Evolutionary conservation across 305 asterid species (phyloP).

Genomic region (Fraxinus latifolia): DNA sequence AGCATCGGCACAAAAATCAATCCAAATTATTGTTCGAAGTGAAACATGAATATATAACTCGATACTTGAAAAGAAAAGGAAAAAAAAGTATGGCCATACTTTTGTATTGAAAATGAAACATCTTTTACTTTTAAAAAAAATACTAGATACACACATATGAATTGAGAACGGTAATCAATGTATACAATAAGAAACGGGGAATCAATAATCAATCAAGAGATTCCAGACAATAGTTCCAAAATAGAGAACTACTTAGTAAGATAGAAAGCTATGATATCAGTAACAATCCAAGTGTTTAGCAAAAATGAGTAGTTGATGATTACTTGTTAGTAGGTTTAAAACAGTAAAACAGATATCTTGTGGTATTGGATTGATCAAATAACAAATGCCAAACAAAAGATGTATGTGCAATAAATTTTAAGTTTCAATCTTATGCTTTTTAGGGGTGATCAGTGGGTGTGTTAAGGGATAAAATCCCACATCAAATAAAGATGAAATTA

Average conservation of each 20-base stretch:
- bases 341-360: background rate
- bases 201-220: background rate
- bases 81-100: background rate
- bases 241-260: background rate
- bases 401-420: background rate
- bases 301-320: background rate
- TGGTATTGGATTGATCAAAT: background rate
- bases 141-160: background rate
- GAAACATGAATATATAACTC: background rate
- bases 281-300: background rate
- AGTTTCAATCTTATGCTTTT: background rate
- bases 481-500: too few relatives aligned
- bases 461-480: too few relatives aligned
- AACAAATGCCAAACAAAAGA: background rate
- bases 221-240: background rate
- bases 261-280: background rate
- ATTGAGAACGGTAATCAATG: background rate
- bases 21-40: background rate
- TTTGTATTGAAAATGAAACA: background rate
- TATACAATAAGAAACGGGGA: background rate
- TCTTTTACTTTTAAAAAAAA: background rate
- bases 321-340: constrained; percentile 3
- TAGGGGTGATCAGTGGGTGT: background rate
- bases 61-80: background rate
- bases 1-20: background rate